These are phyloP conservation scores for Sanghuangporus baumii DNA, from an alignment of 1,284 basidiomycete genomes.

Conservation along the genomic window DNA sequence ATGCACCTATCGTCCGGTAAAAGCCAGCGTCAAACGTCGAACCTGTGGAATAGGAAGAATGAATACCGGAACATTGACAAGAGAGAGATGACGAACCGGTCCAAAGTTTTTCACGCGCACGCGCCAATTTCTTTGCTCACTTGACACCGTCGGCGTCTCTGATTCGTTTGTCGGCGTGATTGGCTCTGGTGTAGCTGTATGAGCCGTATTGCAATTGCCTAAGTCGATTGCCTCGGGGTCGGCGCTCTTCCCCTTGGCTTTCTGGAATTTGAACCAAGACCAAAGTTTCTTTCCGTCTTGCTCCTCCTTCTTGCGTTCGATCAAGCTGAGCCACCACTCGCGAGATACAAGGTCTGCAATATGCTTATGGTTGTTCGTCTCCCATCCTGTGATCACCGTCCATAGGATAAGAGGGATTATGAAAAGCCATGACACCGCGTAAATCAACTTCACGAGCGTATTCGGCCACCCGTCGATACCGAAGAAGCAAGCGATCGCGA, in stretches of 20 bases:
- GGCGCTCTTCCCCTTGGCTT: neutral
- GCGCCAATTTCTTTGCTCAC: neutral
- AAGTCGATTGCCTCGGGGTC: neutral
- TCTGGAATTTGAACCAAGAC: neutral
- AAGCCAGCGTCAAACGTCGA: neutral
- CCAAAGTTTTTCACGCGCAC: conserved; percentile 1
- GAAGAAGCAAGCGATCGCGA: conserved; percentile 14
- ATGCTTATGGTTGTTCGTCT: conserved; percentile 1
- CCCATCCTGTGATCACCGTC: conserved; percentile 13
- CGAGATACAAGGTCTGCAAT: neutral
- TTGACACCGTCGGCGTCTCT: neutral
- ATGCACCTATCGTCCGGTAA: neutral
- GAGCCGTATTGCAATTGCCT: too few species aligned
- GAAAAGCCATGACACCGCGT: conserved; percentile 5
- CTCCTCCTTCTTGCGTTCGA: neutral
- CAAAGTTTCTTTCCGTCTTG: neutral
- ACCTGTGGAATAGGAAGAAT: neutral
- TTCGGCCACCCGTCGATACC: neutral
- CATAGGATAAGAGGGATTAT: conserved; percentile 7
- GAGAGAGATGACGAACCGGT: neutral
- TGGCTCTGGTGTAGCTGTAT: neutral
- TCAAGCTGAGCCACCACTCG: neutral
- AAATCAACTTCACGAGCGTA: neutral
- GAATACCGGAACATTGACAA: neutral
- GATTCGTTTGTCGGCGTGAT: neutral